These are phyloP conservation scores for Naganishia sp. DNA, from an alignment of 1,284 basidiomycete genomes.

Conservation along the genomic window DNA sequence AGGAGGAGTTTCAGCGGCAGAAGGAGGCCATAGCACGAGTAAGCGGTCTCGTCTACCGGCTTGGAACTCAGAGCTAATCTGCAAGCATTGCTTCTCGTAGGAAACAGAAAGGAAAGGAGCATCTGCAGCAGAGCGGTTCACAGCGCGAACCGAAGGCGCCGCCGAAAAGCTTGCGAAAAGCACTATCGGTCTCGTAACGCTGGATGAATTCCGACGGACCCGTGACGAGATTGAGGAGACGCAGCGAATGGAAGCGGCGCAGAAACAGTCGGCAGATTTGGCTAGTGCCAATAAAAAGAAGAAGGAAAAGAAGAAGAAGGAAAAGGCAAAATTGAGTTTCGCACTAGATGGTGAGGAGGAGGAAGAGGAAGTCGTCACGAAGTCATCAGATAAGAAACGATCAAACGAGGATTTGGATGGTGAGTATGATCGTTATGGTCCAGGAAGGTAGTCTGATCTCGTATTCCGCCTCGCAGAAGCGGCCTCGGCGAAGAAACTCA, in stretches of 20 bases:
- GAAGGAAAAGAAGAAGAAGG: conserved; percentile 73
- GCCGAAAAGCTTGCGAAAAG: conserved; percentile 91
- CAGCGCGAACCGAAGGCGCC: conserved; percentile 90
- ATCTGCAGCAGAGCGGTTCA: conserved; percentile 70
- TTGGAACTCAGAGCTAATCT: not conserved
- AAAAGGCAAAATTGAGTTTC: conserved; percentile 89
- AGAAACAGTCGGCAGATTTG: conserved; percentile 39
- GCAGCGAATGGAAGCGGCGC: conserved; percentile 83
- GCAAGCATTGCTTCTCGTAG: not conserved
- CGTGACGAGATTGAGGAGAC: conserved; percentile 89
- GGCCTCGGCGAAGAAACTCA: conserved; percentile 63
- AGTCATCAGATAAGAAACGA: conserved; percentile 26
- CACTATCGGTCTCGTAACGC: conserved; percentile 87
- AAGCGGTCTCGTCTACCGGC: not conserved
- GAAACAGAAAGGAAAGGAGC: conserved; percentile 30
- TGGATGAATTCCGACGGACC: conserved; percentile 89
- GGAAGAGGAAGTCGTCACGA: conserved; percentile 36
- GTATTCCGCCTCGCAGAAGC: conserved; percentile 5
- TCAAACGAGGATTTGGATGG: conserved; percentile 56
- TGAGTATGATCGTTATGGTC: conserved; percentile 39
- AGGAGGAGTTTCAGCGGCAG: conserved; percentile 30
- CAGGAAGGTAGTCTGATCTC: not conserved
- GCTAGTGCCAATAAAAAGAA: conserved; percentile 16
- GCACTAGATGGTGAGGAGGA: conserved; percentile 73
- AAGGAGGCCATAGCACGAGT: conserved; percentile 33